phyloP scores from a whole-genome alignment of 2,329 filamentous ascomycete genomes.

The Anisogramma anomala region DNA sequence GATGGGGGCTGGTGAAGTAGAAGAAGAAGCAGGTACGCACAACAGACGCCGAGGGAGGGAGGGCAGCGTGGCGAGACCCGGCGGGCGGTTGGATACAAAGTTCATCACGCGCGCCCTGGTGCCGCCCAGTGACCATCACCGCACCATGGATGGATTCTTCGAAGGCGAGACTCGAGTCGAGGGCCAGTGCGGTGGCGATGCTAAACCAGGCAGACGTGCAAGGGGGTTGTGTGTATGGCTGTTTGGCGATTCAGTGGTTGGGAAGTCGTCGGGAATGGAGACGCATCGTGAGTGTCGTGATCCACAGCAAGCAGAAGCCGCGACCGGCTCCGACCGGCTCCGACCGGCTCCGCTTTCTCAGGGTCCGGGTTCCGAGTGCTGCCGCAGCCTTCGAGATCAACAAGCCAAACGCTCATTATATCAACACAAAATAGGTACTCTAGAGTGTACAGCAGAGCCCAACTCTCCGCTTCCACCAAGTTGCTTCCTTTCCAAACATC shows the following conservation, averaged over 20 bases:
- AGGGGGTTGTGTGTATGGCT: too few relatives aligned
- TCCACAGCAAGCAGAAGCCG: too few relatives aligned
- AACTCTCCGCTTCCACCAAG: neutral
- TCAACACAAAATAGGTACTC: too few relatives aligned
- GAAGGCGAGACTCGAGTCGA: neutral
- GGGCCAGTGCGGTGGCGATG: neutral
- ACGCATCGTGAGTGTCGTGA: too few relatives aligned
- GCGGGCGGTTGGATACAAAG: conserved; percentile 3
- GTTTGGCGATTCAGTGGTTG: too few relatives aligned
- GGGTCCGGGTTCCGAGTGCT: too few relatives aligned
- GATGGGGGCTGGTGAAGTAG: neutral
- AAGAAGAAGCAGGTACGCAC: conserved; percentile 9
- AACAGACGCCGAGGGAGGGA: conserved; percentile 2
- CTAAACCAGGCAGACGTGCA: conserved; percentile 11
- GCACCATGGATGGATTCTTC: conserved; percentile 7
- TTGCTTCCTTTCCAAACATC: neutral
- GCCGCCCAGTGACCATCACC: conserved; percentile 10
- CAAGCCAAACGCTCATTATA: neutral
- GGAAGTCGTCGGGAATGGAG: too few relatives aligned
- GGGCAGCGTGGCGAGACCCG: conserved; percentile 1
- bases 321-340: too few relatives aligned
- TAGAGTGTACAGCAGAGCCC: too few relatives aligned
- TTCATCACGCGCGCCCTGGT: conserved; percentile 14
- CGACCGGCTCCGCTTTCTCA: too few relatives aligned
- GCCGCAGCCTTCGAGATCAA: too few relatives aligned